Base-by-base conservation (phyloP, 345 rosid species). In the Linum usitatissimum region DNA sequence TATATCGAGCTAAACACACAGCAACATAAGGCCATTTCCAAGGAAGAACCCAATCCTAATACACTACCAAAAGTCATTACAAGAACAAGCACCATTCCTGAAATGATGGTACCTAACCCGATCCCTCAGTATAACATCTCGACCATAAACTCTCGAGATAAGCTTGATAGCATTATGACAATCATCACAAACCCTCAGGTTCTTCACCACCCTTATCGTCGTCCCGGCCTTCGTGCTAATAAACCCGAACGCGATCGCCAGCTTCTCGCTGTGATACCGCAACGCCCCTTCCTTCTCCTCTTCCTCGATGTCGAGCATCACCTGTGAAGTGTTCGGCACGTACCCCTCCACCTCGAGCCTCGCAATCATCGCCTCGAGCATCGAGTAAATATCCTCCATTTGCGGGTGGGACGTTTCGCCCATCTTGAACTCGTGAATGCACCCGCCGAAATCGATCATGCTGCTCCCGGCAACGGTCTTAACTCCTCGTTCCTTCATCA, bases 401-500 rank as follows among this genome's bases (percentile, higher is more conserved):
- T 72, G 73, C 17, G 74, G 75, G 68, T 80, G 81, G 1, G 73
- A 72, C 53, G 68, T 71, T 18, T 77, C 84, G 2, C 80, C 79
- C 65, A 72, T 72, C 68, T 72, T 74, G 62, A 80, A 80, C 61
- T 80, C 77, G 38, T 77, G 81, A 57, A 80, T 40, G 1, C n/a
- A 21, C 9, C 84, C 77, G 21, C 30, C 60, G 30, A 72, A 38
- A 36, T 74, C 75, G 21, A 80, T 74, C 66, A 61, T 59, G 68
- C 77, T 77, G 9, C 17, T 69, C 60, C 81, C 84, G 0, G 74
- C 67, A 20, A 36, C 70, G 20, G 81, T 80, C 73, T 72, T 70
- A 9, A 75, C 66, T 31, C 81, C 77, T 70, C 84, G 72, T 36
- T 74, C 77, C 68, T 80, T 77, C 81, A 80, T 74, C 34, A 75